phyloP scores from a whole-genome alignment of 2,329 filamentous ascomycete species.

The Madurella fahalii region DNA sequence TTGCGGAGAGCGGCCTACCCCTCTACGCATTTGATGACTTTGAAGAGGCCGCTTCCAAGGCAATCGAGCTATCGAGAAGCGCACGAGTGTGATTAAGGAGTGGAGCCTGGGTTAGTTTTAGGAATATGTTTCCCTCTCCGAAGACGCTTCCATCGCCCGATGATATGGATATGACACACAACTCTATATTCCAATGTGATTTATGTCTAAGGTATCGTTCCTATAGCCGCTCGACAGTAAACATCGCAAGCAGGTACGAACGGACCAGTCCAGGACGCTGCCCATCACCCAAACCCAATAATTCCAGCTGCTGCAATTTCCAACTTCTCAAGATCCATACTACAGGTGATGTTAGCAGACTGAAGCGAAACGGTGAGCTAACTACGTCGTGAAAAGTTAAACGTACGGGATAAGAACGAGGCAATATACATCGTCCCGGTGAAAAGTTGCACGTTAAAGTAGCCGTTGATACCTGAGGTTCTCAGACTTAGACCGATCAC shows the following conservation, averaged over 20 bases:
- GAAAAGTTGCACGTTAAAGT: constrained; percentile 54
- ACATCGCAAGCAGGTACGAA: constrained; percentile 20
- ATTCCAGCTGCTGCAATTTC: constrained; percentile 40
- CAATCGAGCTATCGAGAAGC: constrained; percentile 47
- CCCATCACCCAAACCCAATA: constrained; percentile 28
- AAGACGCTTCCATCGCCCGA: neutral
- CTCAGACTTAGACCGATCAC: constrained; percentile 59
- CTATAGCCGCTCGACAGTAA: constrained; percentile 21
- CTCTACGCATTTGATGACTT: constrained; percentile 71
- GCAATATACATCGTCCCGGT: constrained; percentile 57
- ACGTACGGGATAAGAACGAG: constrained; percentile 44
- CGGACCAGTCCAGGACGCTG: constrained; percentile 12
- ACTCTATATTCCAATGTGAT: neutral
- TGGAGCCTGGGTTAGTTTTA: no score
- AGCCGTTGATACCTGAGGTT: constrained; percentile 39
- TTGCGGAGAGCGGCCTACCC: constrained; percentile 62
- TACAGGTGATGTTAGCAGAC: constrained; percentile 11
- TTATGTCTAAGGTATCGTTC: neutral
- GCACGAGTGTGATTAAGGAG: neutral
- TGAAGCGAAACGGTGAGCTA: neutral
- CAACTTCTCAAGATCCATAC: constrained; percentile 42
- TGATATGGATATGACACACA: no score
- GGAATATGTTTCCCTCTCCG: neutral
- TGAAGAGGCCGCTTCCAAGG: constrained; percentile 66
- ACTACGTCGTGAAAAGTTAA: neutral